Conservation (phyloP, 441 rosid genomes). For the Adansonia rubrostipa region DNA sequence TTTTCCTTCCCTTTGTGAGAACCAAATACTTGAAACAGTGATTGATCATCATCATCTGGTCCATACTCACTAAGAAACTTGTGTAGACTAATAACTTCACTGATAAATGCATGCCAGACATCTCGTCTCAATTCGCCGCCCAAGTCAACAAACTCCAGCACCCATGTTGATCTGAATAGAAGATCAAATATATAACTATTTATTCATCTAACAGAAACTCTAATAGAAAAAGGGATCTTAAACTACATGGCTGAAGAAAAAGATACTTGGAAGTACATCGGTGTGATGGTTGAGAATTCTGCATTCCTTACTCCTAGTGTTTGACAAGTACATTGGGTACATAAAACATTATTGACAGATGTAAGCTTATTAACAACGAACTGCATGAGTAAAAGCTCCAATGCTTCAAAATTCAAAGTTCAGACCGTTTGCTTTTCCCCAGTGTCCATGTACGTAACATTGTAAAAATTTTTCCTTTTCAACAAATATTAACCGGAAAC, state of each 20-base stretch:
- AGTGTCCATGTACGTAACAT: background rate
- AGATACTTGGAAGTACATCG: background rate
- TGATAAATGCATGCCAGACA: conserved; percentile 87
- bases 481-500: background rate
- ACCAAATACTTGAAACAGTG: conserved; percentile 69
- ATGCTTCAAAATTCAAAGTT: background rate
- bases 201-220: conserved; percentile 6
- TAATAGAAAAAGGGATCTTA: background rate
- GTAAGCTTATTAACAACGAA: background rate
- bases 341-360: background rate
- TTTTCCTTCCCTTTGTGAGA: conserved; percentile 83
- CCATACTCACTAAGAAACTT: conserved; percentile 75
- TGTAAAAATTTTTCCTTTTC: background rate
- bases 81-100: conserved; percentile 82
- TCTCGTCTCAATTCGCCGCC: conserved; percentile 96
- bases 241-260: conserved; percentile 9
- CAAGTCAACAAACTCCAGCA: conserved; percentile 93
- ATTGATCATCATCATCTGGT: conserved; percentile 64
- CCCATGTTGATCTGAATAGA: conserved; percentile 71
- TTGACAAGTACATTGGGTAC: background rate
- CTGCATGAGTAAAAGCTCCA: background rate
- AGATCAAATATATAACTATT: conserved; percentile 23
- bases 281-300: background rate
- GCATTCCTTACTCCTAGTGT: background rate
- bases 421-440: background rate